Evolutionary conservation across 495 filamentous ascomycete species (phyloP).

Genomic region (Penicillium diatomitis): DNA sequence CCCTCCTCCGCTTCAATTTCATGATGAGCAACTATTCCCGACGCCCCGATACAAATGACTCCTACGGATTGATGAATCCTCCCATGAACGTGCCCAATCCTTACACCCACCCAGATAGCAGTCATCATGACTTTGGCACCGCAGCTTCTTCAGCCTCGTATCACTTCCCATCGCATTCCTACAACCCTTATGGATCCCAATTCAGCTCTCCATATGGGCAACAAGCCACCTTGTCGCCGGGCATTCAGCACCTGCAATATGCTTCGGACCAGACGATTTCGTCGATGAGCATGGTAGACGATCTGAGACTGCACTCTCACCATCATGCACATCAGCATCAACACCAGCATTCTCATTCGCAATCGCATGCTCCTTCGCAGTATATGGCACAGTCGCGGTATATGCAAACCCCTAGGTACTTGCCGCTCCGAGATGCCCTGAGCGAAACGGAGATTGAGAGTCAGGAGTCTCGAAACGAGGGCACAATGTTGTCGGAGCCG

Average conservation of each 20-base stretch:
- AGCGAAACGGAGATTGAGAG: constrained; percentile 34
- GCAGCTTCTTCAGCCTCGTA: constrained; percentile 23
- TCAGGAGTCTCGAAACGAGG: constrained; percentile 36
- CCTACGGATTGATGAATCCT: constrained; percentile 28
- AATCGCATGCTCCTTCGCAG: constrained; percentile 18
- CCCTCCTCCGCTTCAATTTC: neutral
- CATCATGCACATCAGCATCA: no score
- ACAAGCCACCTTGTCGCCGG: constrained; percentile 18
- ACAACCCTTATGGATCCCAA: constrained; percentile 27
- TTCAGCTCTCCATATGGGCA: constrained; percentile 29
- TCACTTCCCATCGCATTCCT: constrained; percentile 27
- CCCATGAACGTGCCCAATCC: constrained; percentile 25
- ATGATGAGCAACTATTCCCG: constrained; percentile 33
- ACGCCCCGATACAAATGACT: constrained; percentile 28
- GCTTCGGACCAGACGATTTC: constrained; percentile 26
- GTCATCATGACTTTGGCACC: constrained; percentile 21
- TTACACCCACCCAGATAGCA: constrained; percentile 23
- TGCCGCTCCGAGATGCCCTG: constrained; percentile 27
- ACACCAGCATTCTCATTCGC: no score
- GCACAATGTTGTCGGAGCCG: constrained; percentile 35
- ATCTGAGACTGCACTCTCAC: constrained; percentile 15
- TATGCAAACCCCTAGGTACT: constrained; percentile 26
- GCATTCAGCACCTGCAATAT: constrained; percentile 28
- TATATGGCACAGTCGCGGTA: constrained; percentile 31
- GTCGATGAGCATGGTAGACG: constrained; percentile 23